Conservation (phyloP, 1,139 yeast species). For the Sugiyamaella pinicola region DNA sequence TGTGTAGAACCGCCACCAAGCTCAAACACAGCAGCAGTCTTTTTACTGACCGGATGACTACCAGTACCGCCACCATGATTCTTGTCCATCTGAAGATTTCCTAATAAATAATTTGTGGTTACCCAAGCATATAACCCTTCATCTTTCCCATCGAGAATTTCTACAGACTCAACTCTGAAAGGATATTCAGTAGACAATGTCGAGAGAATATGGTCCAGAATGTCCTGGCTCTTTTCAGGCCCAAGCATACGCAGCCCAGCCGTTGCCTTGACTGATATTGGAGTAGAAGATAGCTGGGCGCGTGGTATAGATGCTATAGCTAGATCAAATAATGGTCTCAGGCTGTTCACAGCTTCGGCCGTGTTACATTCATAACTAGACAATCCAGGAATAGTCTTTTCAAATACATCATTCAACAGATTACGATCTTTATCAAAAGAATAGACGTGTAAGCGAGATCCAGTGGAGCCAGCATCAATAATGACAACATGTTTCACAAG, state of each 20-base stretch:
- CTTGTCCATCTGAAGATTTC: slow-evolving; percentile 70
- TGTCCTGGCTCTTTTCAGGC: slow-evolving; percentile 63
- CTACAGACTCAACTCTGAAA: slow-evolving; percentile 80
- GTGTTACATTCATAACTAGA: slow-evolving; percentile 81
- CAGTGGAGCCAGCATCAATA: slow-evolving; percentile 95
- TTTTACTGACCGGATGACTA: slow-evolving; percentile 1
- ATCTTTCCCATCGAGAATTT: slow-evolving; percentile 90
- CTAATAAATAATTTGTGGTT: slow-evolving; percentile 82
- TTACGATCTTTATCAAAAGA: slow-evolving; percentile 79
- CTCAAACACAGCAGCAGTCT: slow-evolving; percentile 89
- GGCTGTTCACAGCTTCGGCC: slow-evolving; percentile 75
- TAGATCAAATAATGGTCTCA: slow-evolving; percentile 72
- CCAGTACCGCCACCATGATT: too few relatives aligned
- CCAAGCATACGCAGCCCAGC: slow-evolving; percentile 89
- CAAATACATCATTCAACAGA: slow-evolving; percentile 68
- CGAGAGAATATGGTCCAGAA: slow-evolving; percentile 66
- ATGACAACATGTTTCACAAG: slow-evolving; percentile 58
- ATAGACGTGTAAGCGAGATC: slow-evolving; percentile 89
- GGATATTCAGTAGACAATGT: slow-evolving; percentile 77
- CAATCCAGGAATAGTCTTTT: slow-evolving; percentile 85
- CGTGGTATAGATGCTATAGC: slow-evolving; percentile 75
- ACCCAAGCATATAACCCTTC: slow-evolving; percentile 98
- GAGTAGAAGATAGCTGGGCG: slow-evolving; percentile 70
- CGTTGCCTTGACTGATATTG: slow-evolving; percentile 91
- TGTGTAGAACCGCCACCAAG: slow-evolving; percentile 98